Conservation (phyloP, 164 flowering plant species). For the Chloranthus sessilifolius region DNA sequence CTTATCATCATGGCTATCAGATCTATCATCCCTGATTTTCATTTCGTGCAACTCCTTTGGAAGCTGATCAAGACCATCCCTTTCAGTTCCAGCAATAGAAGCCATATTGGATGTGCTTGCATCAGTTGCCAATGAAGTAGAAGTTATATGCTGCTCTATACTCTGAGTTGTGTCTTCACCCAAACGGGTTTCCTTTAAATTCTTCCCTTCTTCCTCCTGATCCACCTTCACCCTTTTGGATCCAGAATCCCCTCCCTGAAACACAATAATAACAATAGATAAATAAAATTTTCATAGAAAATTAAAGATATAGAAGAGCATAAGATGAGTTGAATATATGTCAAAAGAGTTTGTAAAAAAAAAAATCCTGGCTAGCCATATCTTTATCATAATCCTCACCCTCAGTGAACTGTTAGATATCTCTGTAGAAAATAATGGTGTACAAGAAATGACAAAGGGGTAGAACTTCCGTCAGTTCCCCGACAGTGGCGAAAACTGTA, state of each 20-base stretch:
- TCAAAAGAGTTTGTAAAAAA: background rate
- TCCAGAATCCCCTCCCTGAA: slow-evolving; percentile 61
- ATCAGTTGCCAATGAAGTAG: slow-evolving; percentile 43
- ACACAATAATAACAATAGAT: no score
- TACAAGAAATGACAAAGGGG: background rate
- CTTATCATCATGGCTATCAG: slow-evolving; percentile 49
- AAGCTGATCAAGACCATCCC: slow-evolving; percentile 50
- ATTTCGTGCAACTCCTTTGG: slow-evolving; percentile 68
- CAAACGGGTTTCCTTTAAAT: slow-evolving; percentile 16
- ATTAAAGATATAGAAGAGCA: slow-evolving; percentile 1
- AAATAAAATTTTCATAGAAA: background rate
- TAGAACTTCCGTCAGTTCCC: no score
- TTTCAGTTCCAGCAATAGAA: slow-evolving; percentile 28
- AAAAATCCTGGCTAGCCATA: background rate
- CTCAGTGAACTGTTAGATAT: background rate
- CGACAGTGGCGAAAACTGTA: no score
- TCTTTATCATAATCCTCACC: background rate
- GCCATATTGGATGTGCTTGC: slow-evolving; percentile 41
- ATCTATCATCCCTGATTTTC: slow-evolving; percentile 66
- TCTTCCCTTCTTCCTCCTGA: slow-evolving; percentile 39
- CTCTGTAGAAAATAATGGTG: background rate
- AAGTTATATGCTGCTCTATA: slow-evolving; percentile 36
- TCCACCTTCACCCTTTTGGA: slow-evolving; percentile 61
- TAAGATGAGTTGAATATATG: background rate
- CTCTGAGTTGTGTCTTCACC: slow-evolving; percentile 23